phyloP scores from a whole-genome alignment of 768 basidiomycete genomes.

The Astraeus odoratus region DNA sequence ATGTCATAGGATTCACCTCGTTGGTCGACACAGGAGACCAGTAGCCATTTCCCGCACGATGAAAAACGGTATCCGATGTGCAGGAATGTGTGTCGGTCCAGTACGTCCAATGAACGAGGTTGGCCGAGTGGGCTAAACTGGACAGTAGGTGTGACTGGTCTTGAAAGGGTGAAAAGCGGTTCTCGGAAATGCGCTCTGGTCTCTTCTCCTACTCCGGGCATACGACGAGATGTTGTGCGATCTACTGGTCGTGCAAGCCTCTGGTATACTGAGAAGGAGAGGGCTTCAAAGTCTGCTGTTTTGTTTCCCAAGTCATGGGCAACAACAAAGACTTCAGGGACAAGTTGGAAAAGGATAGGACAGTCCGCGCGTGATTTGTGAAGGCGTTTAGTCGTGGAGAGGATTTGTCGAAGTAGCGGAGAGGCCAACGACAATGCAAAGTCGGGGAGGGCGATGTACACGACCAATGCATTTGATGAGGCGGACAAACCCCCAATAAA shows the following conservation, averaged over 20 bases:
- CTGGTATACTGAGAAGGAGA: constrained; percentile 66
- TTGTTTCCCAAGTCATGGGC: constrained; percentile 16
- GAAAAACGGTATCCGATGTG: constrained; percentile 73
- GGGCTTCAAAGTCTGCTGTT: constrained; percentile 32
- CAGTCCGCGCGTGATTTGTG: constrained; percentile 38
- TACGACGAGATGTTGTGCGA: constrained; percentile 50
- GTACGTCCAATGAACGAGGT: constrained; percentile 39
- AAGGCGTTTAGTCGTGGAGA: constrained; percentile 55
- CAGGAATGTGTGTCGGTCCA: constrained; percentile 55
- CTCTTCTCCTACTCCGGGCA: constrained; percentile 35
- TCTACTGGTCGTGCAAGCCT: constrained; percentile 56
- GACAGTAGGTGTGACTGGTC: constrained; percentile 31
- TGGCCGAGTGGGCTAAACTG: constrained; percentile 35
- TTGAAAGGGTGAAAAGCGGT: constrained; percentile 58
- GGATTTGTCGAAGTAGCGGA: constrained; percentile 59
- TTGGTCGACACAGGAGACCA: constrained; percentile 71
- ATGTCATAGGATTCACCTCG: constrained; percentile 69
- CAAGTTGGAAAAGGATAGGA: constrained; percentile 62
- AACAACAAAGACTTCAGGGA: constrained; percentile 59
- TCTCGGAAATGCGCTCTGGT: constrained; percentile 52
- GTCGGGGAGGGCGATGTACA: constrained; percentile 64
- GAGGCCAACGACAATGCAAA: constrained; percentile 58
- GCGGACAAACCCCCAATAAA: constrained; percentile 41
- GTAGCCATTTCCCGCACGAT: constrained; percentile 66
- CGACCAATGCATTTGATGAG: constrained; percentile 39